Evolutionary conservation across 805 yeast genomes (phyloP), one percentile per base, ranked within the genome.

Genomic region (Scheffersomyces amazonensis): DNA sequence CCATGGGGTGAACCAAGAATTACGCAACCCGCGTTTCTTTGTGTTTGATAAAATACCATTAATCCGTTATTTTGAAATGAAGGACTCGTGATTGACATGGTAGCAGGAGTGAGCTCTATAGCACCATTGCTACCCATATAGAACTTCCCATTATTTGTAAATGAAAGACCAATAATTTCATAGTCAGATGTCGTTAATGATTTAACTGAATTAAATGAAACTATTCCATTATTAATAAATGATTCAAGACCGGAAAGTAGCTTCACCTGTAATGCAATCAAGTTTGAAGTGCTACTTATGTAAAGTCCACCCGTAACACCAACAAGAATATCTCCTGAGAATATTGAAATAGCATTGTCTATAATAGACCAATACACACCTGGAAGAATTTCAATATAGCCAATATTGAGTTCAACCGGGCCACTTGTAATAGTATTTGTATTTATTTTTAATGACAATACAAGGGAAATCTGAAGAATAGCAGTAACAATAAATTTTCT

Each of bases 341-440:
- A 39, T 12, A 43, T 37, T 6, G 51, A 40, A 12, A 46, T 7
- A 8, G 53, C 45, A 37, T 53, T 54, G 34, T 55, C 46, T 24
- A 58, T 47, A 21, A 60, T 54, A 10, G 65, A 56, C 47, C 53
- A 59, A 35, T 46, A 52, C 2, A 46, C 61, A 28, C 54, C 58
- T 1, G 49, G 35, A 11, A 33, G 31, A 19, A 61, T 42, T 11
- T 40, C 48, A 18, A 54, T 39, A 35, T 40, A 44, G n/a, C 60
- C 63, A 29, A 53, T 23, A n/a, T 39, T 12, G 21, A 55, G 24
- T 18, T 39, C 36, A 13, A 56, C 25, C 11, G 53, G 37, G 16
- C 58, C 61, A 8, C 40, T 22, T 9, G 28, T 32, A 16, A 57
- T 41, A 4, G 46, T 55, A 23, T 56, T 42, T 34, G 41, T 33